Evolutionary conservation across 148 eudicot genomes (phyloP).

Genomic region (Amaranthus hypochondriacus): DNA sequence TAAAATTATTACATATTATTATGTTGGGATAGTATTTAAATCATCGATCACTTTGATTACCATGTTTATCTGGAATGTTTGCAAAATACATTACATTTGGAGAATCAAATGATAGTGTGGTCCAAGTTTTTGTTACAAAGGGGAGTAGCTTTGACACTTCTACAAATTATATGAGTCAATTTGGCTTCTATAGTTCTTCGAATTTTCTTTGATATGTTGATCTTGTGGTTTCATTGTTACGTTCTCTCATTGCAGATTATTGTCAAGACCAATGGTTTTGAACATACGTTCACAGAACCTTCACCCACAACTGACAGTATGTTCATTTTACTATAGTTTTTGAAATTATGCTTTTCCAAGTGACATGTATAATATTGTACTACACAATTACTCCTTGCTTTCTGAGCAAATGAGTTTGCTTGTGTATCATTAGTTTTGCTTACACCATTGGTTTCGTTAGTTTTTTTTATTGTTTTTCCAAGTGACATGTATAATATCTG

Average conservation of each 20-base stretch:
- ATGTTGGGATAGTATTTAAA: neutral
- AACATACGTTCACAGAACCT: constrained; percentile 27
- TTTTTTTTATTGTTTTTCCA: neutral
- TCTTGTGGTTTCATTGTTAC: neutral
- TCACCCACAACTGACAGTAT: constrained; percentile 48
- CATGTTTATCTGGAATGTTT: neutral
- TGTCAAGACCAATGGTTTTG: constrained; percentile 34
- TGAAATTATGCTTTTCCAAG: neutral
- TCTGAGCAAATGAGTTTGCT: neutral
- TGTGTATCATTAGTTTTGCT: neutral
- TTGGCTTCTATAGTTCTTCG: neutral
- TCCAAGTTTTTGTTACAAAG: neutral
- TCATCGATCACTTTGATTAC: neutral
- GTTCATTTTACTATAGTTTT: constrained; percentile 6
- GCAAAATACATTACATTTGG: neutral
- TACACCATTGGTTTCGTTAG: neutral
- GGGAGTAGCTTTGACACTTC: too few species aligned
- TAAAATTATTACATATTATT: neutral
- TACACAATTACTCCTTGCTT: neutral
- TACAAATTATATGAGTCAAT: neutral
- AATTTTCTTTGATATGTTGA: neutral
- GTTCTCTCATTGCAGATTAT: constrained; percentile 44
- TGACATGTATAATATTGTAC: neutral
- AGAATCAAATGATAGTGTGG: neutral
- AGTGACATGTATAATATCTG: too few species aligned